phyloP scores from a whole-genome alignment of 2,329 filamentous ascomycete genomes.

The Diaporthe eres region DNA sequence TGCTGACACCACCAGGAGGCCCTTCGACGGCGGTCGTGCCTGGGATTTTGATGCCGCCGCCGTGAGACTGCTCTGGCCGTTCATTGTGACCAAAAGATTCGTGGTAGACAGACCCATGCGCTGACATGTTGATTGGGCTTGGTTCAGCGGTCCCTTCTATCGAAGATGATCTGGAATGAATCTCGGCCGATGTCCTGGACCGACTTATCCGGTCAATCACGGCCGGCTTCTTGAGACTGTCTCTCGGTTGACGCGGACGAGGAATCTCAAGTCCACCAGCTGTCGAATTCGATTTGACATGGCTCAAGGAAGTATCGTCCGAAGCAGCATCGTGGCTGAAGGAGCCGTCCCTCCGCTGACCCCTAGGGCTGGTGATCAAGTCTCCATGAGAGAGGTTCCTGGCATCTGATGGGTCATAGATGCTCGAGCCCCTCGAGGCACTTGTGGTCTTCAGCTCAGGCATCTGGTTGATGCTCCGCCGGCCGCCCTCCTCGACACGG shows the following conservation, averaged over 20 bases:
- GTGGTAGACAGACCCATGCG: slow-evolving; percentile 71
- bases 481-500: slow-evolving; percentile 60
- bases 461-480: slow-evolving; percentile 51
- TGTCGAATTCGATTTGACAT: slow-evolving; percentile 55
- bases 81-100: slow-evolving; percentile 67
- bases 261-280: slow-evolving; percentile 41
- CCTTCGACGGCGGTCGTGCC: slow-evolving; percentile 71
- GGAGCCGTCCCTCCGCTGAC: slow-evolving; percentile 58
- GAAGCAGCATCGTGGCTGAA: slow-evolving; percentile 60
- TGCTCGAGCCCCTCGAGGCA: slow-evolving; percentile 53
- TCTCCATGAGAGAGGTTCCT: slow-evolving; percentile 49
- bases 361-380: slow-evolving; percentile 47
- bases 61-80: slow-evolving; percentile 59
- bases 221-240: slow-evolving; percentile 60
- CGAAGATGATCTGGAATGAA: slow-evolving; percentile 71
- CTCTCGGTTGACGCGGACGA: slow-evolving; percentile 49
- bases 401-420: slow-evolving; percentile 54
- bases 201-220: slow-evolving; percentile 70
- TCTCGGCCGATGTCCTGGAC: slow-evolving; percentile 58
- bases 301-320: slow-evolving; percentile 62
- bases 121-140: slow-evolving; percentile 70
- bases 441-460: slow-evolving; percentile 47
- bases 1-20: slow-evolving; percentile 71
- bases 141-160: slow-evolving; percentile 70
- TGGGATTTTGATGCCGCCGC: slow-evolving; percentile 65